phyloP scores from a whole-genome alignment of 495 filamentous ascomycete species.

The Saxophila tyrrhenica region DNA sequence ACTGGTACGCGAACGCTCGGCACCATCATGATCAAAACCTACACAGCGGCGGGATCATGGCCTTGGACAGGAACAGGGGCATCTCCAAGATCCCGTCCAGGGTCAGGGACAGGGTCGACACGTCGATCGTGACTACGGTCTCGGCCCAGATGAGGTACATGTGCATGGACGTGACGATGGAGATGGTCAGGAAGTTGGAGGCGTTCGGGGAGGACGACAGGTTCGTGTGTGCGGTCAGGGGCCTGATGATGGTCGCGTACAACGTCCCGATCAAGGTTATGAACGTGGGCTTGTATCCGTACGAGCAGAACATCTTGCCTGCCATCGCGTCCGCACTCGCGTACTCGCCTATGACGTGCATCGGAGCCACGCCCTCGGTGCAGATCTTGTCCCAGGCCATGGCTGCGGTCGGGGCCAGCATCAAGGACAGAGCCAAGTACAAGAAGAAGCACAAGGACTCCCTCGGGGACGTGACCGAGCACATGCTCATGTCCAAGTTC shows the following conservation, averaged over 20 bases:
- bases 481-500: slow-evolving; percentile 2
- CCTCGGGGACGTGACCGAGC: neutral
- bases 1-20: neutral
- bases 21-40: neutral
- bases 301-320: slow-evolving; percentile 1
- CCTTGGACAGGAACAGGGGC: slow-evolving; percentile 30
- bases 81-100: slow-evolving; percentile 15
- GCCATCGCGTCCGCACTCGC: neutral
- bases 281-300: neutral
- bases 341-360: neutral
- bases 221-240: neutral
- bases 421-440: neutral
- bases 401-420: neutral
- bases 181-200: slow-evolving; percentile 1
- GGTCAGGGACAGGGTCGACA: neutral
- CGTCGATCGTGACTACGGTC: too few species aligned
- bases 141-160: too few species aligned
- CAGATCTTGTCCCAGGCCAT: neutral
- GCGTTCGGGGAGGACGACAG: neutral
- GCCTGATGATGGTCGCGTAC: neutral
- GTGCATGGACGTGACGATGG: neutral
- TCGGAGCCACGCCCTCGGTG: neutral
- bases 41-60: neutral
- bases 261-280: slow-evolving; percentile 1
- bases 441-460: neutral